Evolutionary conservation across 495 filamentous ascomycete species (phyloP).

Genomic region (Daldinia childiae): DNA sequence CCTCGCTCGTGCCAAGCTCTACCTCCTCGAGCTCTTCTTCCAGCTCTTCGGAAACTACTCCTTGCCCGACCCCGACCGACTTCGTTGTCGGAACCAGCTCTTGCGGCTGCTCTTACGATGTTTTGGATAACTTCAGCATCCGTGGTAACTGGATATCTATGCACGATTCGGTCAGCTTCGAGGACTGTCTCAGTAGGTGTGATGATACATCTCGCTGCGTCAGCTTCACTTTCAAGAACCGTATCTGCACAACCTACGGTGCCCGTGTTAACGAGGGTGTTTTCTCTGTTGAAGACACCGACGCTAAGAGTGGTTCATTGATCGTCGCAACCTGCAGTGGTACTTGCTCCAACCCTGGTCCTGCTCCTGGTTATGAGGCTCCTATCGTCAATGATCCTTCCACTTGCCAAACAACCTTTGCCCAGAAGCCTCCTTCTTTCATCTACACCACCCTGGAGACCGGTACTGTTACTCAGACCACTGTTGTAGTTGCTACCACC

Average conservation of each 20-base stretch:
- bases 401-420: slow-evolving; percentile 22
- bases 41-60: neutral
- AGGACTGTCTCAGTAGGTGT: slow-evolving; percentile 21
- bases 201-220: slow-evolving; percentile 7
- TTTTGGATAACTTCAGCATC: slow-evolving; percentile 11
- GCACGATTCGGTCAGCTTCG: slow-evolving; percentile 4
- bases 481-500: slow-evolving; percentile 6
- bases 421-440: slow-evolving; percentile 16
- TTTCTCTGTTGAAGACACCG: neutral
- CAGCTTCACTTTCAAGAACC: slow-evolving; percentile 18
- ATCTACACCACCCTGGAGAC: slow-evolving; percentile 15
- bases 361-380: neutral
- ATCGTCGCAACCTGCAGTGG: slow-evolving; percentile 21
- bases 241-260: slow-evolving; percentile 2
- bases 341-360: slow-evolving; percentile 10
- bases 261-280: slow-evolving; percentile 23
- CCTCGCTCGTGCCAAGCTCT: neutral
- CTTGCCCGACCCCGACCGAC: slow-evolving; percentile 25
- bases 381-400: slow-evolving; percentile 13
- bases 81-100: slow-evolving; percentile 9
- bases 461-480: neutral
- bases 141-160: neutral
- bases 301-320: slow-evolving; percentile 20
- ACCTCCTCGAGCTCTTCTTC: neutral
- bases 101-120: slow-evolving; percentile 24